Percentiles rank a stretch among this genome's conserved stretches.
These are phyloP conservation scores for Wickerhamiella allomyrinae DNA, from an alignment of 805 yeast species.

Conservation along the genomic window DNA sequence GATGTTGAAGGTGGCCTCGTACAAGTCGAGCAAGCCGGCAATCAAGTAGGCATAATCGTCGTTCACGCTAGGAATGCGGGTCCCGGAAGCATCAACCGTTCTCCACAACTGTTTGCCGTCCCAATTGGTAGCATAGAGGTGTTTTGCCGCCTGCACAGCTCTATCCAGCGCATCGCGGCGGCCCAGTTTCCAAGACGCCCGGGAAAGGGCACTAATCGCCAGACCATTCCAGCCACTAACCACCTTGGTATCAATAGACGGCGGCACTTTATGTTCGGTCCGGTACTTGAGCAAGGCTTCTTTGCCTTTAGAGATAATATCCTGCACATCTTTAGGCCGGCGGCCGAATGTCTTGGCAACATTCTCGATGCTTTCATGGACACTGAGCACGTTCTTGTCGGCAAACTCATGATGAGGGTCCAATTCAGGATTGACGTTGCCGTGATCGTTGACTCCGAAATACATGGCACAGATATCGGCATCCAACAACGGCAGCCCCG, in stretches of 20 bases:
- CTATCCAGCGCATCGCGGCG: constrained; percentile 14
- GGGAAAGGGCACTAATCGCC: constrained; percentile 26
- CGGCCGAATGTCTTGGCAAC: constrained; percentile 25
- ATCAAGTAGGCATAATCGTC: constrained; percentile 28
- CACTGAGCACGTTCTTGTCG: constrained; percentile 24
- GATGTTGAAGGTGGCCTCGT: constrained; percentile 21
- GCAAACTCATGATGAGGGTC: constrained; percentile 23
- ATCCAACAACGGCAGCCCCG: constrained; percentile 17
- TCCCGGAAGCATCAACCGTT: neutral
- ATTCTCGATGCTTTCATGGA: constrained; percentile 15
- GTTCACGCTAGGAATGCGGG: constrained; percentile 16
- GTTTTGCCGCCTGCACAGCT: constrained; percentile 20
- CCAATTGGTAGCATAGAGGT: constrained; percentile 1
- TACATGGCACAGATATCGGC: constrained; percentile 25
- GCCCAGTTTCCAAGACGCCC: constrained; percentile 18
- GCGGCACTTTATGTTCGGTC: constrained; percentile 15
- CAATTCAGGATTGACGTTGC: constrained; percentile 25
- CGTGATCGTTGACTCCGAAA: constrained; percentile 25
- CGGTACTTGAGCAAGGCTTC: constrained; percentile 18
- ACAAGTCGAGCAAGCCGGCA: constrained; percentile 25
- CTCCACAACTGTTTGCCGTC: constrained; percentile 2
- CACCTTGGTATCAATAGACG: constrained; percentile 24
- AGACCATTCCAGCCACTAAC: constrained; percentile 27
- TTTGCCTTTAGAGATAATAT: constrained; percentile 18
- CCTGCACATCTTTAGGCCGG: constrained; percentile 12